Percentiles rank a stretch among this genome's conserved stretches.
phyloP scores from a whole-genome alignment of 2,329 filamentous ascomycete genomes.

The Aspergillus niger region DNA sequence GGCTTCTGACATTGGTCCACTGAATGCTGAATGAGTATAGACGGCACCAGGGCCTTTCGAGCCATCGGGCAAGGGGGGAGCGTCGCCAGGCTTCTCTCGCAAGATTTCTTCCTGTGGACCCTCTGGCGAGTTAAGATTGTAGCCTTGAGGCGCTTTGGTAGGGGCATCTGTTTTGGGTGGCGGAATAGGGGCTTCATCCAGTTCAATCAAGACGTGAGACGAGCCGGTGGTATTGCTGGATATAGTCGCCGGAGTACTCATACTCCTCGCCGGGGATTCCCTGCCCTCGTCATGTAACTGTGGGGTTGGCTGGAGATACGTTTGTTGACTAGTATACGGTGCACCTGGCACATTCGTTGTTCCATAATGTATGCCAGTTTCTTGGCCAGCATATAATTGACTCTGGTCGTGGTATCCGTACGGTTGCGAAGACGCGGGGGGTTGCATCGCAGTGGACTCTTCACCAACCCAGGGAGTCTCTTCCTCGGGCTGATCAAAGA shows the following conservation, averaged over 20 bases:
- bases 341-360: slow-evolving; percentile 6
- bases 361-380: slow-evolving; percentile 17
- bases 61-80: slow-evolving; percentile 17
- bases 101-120: neutral
- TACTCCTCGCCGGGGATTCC: slow-evolving; percentile 22
- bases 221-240: slow-evolving; percentile 32
- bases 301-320: slow-evolving; percentile 8
- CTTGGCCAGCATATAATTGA: slow-evolving; percentile 14
- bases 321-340: neutral
- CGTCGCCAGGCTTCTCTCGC: slow-evolving; percentile 1
- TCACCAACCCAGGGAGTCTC: slow-evolving; percentile 33
- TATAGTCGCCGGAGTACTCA: slow-evolving; percentile 24
- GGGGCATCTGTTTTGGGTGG: slow-evolving; percentile 10
- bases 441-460: slow-evolving; percentile 16
- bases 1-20: slow-evolving; percentile 26
- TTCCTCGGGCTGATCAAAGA: slow-evolving; percentile 33
- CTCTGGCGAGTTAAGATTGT: neutral
- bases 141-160: slow-evolving; percentile 1
- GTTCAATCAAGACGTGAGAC: slow-evolving; percentile 37
- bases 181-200: slow-evolving; percentile 22
- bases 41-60: slow-evolving; percentile 2
- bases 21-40: slow-evolving; percentile 11
- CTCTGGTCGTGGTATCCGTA: neutral
- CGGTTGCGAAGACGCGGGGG: slow-evolving; percentile 14
- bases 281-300: slow-evolving; percentile 14